Evolutionary conservation across 73 alveolate genomes (phyloP).

Genomic region (Paramecium primaurelia): DNA sequence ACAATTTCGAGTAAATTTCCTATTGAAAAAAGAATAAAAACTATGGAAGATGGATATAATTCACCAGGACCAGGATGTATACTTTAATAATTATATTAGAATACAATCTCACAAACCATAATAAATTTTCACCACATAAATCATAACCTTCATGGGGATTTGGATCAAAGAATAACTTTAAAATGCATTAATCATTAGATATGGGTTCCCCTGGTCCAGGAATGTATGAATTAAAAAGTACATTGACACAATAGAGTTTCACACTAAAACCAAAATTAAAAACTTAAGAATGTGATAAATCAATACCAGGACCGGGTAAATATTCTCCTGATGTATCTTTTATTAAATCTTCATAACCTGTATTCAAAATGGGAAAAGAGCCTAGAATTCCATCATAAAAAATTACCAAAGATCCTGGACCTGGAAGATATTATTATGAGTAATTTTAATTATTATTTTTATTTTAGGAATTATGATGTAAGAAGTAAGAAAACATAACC

Average conservation of each 20-base stretch:
- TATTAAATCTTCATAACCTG: background rate
- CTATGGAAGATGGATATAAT: background rate
- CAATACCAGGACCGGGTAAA: constrained; percentile 34
- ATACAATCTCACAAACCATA: background rate
- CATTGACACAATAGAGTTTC: constrained; percentile 8
- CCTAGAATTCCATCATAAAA: background rate
- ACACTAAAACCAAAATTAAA: background rate
- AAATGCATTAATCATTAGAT: background rate
- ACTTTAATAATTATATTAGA: background rate
- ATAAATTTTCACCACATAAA: constrained; percentile 1
- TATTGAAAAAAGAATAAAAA: background rate
- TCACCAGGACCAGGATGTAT: constrained; percentile 15
- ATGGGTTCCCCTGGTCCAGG: background rate
- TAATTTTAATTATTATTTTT: background rate
- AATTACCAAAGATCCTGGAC: background rate
- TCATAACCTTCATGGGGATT: background rate
- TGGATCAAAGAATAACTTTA: background rate
- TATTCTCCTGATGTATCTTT: background rate
- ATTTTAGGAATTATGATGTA: background rate
- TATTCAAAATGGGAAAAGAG: constrained; percentile 7
- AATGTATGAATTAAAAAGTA: background rate
- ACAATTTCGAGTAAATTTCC: background rate
- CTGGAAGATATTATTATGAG: constrained; percentile 33
- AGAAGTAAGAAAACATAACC: background rate
- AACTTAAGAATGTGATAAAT: background rate